phyloP scores from a whole-genome alignment of 1,139 yeast species.

The Blastobotrys indianensis region DNA sequence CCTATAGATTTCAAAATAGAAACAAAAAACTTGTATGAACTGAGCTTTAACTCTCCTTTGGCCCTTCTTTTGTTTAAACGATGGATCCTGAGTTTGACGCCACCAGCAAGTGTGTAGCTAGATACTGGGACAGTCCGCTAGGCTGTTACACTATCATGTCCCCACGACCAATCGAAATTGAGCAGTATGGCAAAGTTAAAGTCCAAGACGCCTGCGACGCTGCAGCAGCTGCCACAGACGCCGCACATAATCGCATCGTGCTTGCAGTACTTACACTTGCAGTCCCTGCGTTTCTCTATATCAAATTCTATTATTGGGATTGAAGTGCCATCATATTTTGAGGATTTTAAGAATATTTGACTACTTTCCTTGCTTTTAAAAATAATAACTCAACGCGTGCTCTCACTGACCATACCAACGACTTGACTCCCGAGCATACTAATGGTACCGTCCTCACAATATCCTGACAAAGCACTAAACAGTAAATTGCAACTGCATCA shows the following conservation, averaged over 20 bases:
- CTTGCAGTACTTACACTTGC: slow-evolving; percentile 21
- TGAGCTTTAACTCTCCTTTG: no score
- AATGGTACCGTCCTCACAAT: slow-evolving; percentile 14
- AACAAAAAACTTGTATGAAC: neutral
- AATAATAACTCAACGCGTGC: neutral
- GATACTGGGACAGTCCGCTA: neutral
- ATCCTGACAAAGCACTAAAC: slow-evolving; percentile 21
- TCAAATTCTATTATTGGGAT: slow-evolving; percentile 21
- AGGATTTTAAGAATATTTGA: neutral
- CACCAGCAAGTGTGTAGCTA: neutral
- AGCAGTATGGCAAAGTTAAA: neutral
- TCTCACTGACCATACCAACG: neutral
- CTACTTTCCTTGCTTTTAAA: neutral
- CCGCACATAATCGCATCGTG: slow-evolving; percentile 20
- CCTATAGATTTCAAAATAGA: neutral
- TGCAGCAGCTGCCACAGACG: slow-evolving; percentile 14
- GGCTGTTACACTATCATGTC: neutral
- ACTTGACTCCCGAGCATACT: neutral
- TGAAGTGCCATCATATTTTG: neutral
- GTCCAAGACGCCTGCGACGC: neutral
- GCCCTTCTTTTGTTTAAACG: no score
- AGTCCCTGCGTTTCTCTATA: slow-evolving; percentile 19
- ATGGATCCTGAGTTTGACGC: neutral
- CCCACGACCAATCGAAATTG: neutral
- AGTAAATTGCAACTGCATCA: slow-evolving; percentile 22